Evolutionary conservation across 2,329 filamentous ascomycete species (phyloP).

Genomic region (Talaromyces sp.): DNA sequence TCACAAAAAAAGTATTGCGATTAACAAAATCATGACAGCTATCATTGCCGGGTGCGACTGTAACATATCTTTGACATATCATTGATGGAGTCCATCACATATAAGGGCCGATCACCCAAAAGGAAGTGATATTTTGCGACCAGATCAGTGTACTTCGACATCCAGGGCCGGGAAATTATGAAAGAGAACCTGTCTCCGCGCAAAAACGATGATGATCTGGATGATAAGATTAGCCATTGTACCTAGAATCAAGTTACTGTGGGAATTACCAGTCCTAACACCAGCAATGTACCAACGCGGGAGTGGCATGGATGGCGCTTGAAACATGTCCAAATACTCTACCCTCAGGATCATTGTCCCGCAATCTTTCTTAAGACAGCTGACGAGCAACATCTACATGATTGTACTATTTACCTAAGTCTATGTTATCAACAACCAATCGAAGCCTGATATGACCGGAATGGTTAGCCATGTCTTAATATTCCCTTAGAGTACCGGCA

Average conservation of each 20-base stretch:
- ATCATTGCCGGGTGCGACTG: not conserved
- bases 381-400: too few species aligned
- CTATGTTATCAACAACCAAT: too few species aligned
- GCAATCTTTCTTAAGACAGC: not conserved
- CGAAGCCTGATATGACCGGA: too few species aligned
- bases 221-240: not conserved
- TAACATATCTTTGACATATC: constrained; percentile 31
- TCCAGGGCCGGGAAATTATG: constrained; percentile 20
- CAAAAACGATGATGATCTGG: not conserved
- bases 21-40: not conserved
- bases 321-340: not conserved
- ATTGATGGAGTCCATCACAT: constrained; percentile 26
- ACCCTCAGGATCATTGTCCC: not conserved
- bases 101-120: constrained; percentile 17
- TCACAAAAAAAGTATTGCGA: not conserved
- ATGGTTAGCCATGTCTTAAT: too few species aligned
- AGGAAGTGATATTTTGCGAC: constrained; percentile 22
- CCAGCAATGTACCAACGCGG: not conserved
- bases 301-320: not conserved
- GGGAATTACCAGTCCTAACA: not conserved
- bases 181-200: constrained; percentile 11
- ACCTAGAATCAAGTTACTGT: not conserved
- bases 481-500: too few species aligned
- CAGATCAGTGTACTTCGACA: constrained; percentile 24
- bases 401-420: too few species aligned